Evolutionary conservation across 2,329 filamentous ascomycete species (phyloP), one percentile per base, ranked within the genome.

Genomic region (Thielaviopsis cerberus): DNA sequence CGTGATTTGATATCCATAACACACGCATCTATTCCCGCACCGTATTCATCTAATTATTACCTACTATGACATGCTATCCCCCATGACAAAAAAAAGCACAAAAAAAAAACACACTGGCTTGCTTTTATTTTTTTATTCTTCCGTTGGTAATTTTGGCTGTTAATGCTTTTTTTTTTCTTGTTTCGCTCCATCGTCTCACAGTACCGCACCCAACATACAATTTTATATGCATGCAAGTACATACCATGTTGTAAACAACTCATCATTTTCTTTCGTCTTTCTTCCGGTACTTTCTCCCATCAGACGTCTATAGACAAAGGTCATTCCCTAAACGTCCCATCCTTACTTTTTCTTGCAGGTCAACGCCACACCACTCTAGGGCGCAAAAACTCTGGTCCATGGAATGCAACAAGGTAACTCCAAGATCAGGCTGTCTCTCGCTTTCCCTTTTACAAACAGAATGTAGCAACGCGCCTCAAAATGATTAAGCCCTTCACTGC

Each of bases 101-200:
- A n/a, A 26, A 34, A 51, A n/a, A 11, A 53, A 22, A 53, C 51
- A 53, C 51, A 53, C 53, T 48, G 15, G 20, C 8, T 25, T 57
- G 24, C 53, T 57, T 57, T 53, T 26, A 51, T 22, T 56, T 57
- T 51, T 60, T 60, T 30, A 54, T 51, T 60, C 51, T 34, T 45
- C 27, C 54, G 51, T 41, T 57, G 37, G 51, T 51, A n/a, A 53
- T 23, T 55, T 41, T 41, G 34, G 34, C 34, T 41, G 34, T 48
- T 20, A n/a, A 20, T 48, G 22, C 37, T 57, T 48, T 57, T 53
- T 53, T 37, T 34, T 54, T 27, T 57, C 52, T 34, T 27, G 45
- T 25, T 51, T 41, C 27, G 30, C 41, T 53, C 24, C 23, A 26
- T 24, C 41, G 24, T 15, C 53, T 17, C 11, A 57, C 25, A 24